Conservation (phyloP, 164 flowering plant species). For the Berberis vulgaris region DNA sequence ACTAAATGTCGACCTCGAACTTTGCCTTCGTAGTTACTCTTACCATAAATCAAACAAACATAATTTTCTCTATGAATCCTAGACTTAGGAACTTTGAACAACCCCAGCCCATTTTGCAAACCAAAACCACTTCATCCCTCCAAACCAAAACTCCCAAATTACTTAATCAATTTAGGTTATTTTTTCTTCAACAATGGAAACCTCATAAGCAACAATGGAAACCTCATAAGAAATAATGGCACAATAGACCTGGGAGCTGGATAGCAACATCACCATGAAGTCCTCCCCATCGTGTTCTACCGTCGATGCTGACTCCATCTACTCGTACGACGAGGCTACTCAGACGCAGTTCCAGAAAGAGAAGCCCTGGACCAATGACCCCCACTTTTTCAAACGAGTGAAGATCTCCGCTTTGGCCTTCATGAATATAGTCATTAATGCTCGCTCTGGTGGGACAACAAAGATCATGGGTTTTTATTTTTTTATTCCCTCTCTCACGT, state of each 20-base stretch:
- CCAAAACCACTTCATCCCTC: too few relatives aligned
- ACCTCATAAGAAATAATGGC: slow-evolving; percentile 44
- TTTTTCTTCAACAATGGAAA: too few relatives aligned
- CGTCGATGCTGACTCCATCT: slow-evolving; percentile 54
- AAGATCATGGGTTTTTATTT: slow-evolving; percentile 78
- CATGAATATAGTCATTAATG: slow-evolving; percentile 96
- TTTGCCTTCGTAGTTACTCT: too few relatives aligned
- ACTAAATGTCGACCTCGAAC: too few relatives aligned
- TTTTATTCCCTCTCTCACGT: too few relatives aligned
- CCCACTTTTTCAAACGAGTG: slow-evolving; percentile 92
- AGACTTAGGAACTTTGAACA: too few relatives aligned
- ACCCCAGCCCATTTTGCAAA: too few relatives aligned
- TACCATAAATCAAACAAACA: too few relatives aligned
- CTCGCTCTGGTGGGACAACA: slow-evolving; percentile 95
- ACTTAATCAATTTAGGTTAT: too few relatives aligned
- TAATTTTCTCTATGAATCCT: too few relatives aligned
- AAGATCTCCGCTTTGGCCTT: slow-evolving; percentile 92
- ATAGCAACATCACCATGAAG: slow-evolving; percentile 58
- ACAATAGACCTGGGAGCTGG: slow-evolving; percentile 86
- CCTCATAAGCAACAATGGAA: too few relatives aligned
- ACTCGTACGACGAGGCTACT: slow-evolving; percentile 72
- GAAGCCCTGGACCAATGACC: slow-evolving; percentile 87
- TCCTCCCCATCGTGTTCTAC: slow-evolving; percentile 25
- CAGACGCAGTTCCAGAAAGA: slow-evolving; percentile 73
- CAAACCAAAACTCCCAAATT: too few relatives aligned